These are phyloP conservation scores for Taphrina wiesneri DNA, from an alignment of 1,139 yeast species.

Conservation along the genomic window DNA sequence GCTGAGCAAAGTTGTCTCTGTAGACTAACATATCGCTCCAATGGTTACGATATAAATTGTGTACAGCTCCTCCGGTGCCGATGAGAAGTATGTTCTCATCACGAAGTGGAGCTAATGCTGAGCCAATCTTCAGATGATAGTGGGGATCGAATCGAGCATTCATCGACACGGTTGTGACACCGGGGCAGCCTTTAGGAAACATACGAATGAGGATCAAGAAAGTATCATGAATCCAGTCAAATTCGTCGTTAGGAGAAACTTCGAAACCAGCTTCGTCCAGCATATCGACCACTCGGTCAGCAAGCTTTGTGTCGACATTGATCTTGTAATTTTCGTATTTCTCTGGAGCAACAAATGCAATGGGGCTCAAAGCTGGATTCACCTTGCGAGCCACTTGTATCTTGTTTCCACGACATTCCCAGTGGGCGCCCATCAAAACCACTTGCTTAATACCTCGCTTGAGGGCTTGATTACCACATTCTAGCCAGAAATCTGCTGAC, in stretches of 20 bases:
- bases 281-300: not conserved
- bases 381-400: constrained; percentile 1
- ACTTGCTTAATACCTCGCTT: not conserved
- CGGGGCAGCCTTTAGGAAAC: constrained; percentile 2
- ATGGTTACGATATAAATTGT: not conserved
- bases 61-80: not conserved
- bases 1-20: not conserved
- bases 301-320: not conserved
- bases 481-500: not conserved
- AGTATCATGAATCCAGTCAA: constrained; percentile 7
- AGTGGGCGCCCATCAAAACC: constrained; percentile 5
- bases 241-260: not conserved
- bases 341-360: not conserved
- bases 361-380: not conserved
- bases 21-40: not conserved
- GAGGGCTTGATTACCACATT: not conserved
- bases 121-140: constrained; percentile 1
- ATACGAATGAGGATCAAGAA: not conserved
- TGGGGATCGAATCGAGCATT: constrained; percentile 6
- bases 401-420: constrained; percentile 3
- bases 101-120: not conserved
- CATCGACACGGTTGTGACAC: not conserved
- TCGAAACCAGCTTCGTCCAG: not conserved
- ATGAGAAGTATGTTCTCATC: constrained; percentile 1
- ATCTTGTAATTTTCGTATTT: not conserved